Conservation (phyloP, 805 yeast species). For the Candida piceae region DNA sequence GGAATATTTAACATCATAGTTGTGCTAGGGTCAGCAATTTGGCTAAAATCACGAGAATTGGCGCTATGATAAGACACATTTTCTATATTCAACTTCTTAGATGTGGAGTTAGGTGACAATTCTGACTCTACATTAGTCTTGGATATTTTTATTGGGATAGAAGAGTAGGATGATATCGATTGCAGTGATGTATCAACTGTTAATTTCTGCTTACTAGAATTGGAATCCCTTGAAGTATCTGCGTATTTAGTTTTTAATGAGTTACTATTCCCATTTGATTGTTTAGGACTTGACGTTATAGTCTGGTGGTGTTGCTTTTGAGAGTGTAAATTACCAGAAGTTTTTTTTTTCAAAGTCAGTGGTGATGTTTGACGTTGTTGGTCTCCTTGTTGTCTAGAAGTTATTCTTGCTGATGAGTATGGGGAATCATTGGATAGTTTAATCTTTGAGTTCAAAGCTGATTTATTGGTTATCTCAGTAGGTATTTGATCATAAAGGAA, state of each 20-base stretch:
- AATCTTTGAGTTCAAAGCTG: constrained; percentile 20
- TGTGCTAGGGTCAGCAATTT: too few relatives aligned
- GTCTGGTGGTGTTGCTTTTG: neutral
- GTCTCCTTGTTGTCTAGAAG: neutral
- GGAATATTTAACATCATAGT: too few relatives aligned
- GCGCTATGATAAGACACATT: too few relatives aligned
- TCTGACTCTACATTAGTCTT: neutral
- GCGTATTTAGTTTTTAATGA: too few relatives aligned
- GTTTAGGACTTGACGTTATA: neutral
- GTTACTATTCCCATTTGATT: too few relatives aligned
- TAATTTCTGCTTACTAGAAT: constrained; percentile 5
- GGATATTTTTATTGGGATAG: constrained; percentile 17
- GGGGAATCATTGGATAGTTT: constrained; percentile 22
- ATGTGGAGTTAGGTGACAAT: neutral
- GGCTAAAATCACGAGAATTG: too few relatives aligned
- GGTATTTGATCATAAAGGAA: constrained; percentile 29
- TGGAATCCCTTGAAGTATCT: neutral
- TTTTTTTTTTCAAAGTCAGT: neutral
- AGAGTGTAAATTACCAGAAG: neutral
- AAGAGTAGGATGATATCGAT: constrained; percentile 3
- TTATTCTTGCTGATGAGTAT: constrained; percentile 16
- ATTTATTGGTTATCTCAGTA: constrained; percentile 20
- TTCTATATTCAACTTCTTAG: neutral
- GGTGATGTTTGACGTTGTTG: neutral
- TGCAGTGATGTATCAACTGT: constrained; percentile 18